Base-by-base conservation (phyloP, 805 yeast species). In the Teunomyces gatunensis region DNA sequence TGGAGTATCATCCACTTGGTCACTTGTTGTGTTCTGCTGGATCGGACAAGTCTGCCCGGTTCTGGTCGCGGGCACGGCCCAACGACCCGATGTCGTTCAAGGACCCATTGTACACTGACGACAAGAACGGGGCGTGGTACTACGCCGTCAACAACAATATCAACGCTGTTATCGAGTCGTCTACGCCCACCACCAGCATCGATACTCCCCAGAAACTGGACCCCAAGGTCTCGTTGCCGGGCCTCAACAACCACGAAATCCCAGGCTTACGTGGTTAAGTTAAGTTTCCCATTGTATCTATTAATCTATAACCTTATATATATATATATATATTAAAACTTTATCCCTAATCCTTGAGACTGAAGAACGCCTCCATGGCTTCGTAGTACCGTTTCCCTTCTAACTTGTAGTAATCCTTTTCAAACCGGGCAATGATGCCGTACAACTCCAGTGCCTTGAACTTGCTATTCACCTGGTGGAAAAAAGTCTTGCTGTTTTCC, bases 41-140 rank as follows among this genome's bases (percentile, higher is more conserved):
- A 15, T 89, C 94, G 48, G 99, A 94, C 65, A 81, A 94, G 61
- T 83, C 95, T 4, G 88, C 96, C 20, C 71, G 97, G 47, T 88
- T 95, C 67, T 94, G 99, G 99, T 83, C 91, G 27, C 75, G 99
- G 44, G 86, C 96, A 1, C 77, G 96, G 61, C 97, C 97, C 1
- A 85, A 84, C 55, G 99, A 94, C 69, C 86, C 89, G 0, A 80
- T 79, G 60, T 87, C 88, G 2, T 89, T 81, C 69, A 81, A 83
- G 54, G 96, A 89, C 63, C 86, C 89, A 12, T 83, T 89, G 47
- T 89, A 90, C 66, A 85, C 89, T 13, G 75, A 80, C 61, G 80
- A 79, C 37, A 80, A 80, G 54, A 71, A 69, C 44, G 82, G 80
- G 33, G 82, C 83, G 5, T 80, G 84, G 84, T 73, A 73, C 57